Evolutionary conservation across 1,139 yeast species (phyloP).

Genomic region (Magnusiomyces tetraspermus): DNA sequence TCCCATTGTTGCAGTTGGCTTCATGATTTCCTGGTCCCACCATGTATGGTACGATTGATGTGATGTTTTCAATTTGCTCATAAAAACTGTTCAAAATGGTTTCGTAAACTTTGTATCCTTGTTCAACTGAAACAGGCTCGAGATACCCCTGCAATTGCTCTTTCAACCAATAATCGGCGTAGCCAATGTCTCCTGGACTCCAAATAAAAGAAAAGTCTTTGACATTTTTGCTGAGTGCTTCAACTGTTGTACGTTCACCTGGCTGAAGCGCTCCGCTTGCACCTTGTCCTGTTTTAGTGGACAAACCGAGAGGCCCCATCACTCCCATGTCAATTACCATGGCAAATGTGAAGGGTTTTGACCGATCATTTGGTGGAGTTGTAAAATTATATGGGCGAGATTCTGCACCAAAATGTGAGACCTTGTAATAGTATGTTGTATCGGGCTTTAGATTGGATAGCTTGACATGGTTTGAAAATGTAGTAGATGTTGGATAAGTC

Average conservation of each 20-base stretch:
- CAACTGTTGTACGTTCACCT: slow-evolving; percentile 21
- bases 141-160: slow-evolving; percentile 20
- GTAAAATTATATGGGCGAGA: slow-evolving; percentile 17
- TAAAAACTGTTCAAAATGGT: slow-evolving; percentile 22
- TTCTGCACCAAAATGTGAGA: slow-evolving; percentile 6
- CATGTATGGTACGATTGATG: slow-evolving; percentile 24
- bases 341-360: slow-evolving; percentile 22
- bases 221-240: slow-evolving; percentile 18
- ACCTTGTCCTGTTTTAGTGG: slow-evolving; percentile 17
- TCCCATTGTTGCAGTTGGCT: slow-evolving; percentile 26
- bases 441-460: slow-evolving; percentile 22
- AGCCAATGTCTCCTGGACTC: slow-evolving; percentile 28
- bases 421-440: slow-evolving; percentile 27
- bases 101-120: slow-evolving; percentile 19
- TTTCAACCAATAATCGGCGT: slow-evolving; percentile 27
- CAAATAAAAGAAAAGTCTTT: slow-evolving; percentile 24
- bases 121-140: slow-evolving; percentile 13
- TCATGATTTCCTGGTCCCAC: slow-evolving; percentile 30
- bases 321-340: slow-evolving; percentile 25
- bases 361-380: slow-evolving; percentile 20
- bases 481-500: slow-evolving; percentile 23
- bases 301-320: slow-evolving; percentile 23
- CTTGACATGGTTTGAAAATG: slow-evolving; percentile 27
- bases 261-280: slow-evolving; percentile 17
- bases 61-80: slow-evolving; percentile 21